Conservation (phyloP, 306 rosid species). For the Quercus gilva region DNA sequence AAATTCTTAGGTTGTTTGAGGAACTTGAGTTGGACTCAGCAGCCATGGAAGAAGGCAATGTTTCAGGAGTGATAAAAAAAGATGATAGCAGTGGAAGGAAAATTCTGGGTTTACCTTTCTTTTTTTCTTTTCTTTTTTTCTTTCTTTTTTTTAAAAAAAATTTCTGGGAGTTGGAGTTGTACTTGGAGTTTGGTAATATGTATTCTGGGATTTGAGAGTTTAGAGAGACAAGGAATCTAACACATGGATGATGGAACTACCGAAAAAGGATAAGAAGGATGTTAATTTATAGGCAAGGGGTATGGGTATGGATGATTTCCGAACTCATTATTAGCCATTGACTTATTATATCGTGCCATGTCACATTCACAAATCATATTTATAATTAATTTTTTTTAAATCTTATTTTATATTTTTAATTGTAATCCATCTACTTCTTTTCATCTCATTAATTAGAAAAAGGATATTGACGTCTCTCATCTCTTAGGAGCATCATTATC, state of each 20-base stretch:
- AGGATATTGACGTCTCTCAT: not conserved
- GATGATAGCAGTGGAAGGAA: not conserved
- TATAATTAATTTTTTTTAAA: too few species aligned
- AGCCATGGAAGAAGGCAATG: slow-evolving; percentile 49
- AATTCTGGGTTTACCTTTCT: not conserved
- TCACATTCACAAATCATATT: slow-evolving; percentile 7
- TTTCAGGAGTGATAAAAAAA: not conserved
- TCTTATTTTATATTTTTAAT: too few species aligned
- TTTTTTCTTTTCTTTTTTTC: not conserved
- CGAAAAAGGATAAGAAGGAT: slow-evolving; percentile 15
- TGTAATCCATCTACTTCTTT: not conserved
- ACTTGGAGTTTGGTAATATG: slow-evolving; percentile 14
- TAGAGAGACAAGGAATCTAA: slow-evolving; percentile 30
- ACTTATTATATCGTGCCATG: slow-evolving; percentile 33
- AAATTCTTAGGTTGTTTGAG: slow-evolving; percentile 46
- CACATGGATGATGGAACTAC: not conserved
- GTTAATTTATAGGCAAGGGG: slow-evolving; percentile 4
- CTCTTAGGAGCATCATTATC: too few species aligned
- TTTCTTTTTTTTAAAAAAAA: too few species aligned
- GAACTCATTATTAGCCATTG: slow-evolving; percentile 14
- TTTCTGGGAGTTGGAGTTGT: not conserved
- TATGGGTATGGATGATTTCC: slow-evolving; percentile 1
- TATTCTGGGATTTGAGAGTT: slow-evolving; percentile 22
- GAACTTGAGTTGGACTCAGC: slow-evolving; percentile 41
- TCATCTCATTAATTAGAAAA: not conserved